Evolutionary conservation across 2,329 filamentous ascomycete genomes (phyloP), one percentile per base, ranked within the genome.

Genomic region (Metarhizium humberi): DNA sequence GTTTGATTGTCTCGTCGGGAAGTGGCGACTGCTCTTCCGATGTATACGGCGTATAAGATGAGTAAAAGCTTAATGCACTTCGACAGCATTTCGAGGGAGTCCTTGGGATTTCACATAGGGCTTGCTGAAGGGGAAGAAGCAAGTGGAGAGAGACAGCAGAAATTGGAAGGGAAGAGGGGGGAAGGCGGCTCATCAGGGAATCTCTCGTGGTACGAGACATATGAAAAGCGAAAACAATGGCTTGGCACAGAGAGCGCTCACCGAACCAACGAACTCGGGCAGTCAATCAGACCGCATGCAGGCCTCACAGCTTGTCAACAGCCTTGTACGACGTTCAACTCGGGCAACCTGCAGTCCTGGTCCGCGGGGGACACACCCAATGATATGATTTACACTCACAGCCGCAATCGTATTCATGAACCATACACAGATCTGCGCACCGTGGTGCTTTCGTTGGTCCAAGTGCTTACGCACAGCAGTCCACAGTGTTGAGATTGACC

Each of bases 1-100:
- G 64, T 62, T 29, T 53, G 55, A 30, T 40, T 48, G 32, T 54
- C 50, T 36, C 42, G 29, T 8, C 50, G 50, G 16, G 52, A 50
- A 25, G 14, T 18, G 16, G 45, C 55, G 40, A 48, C 14, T 4
- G 6, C 25, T 48, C 10, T 6, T 30, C 45, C 25, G 25, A 16
- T 7, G 10, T 48, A 10, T 30, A 30, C 25, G 25, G 18, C 20
- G 10, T 48, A 10, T 30, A 30, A 29, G 7, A 48, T 1, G 1
- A 29, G 20, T 29, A 10, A n/a, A 11, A 30, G 3, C 14, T 25
- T 4, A 30, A 48, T 6, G 10, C 6, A 4, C 25, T 30, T 48
- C 45, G 20, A 30, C 45, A 14, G 25, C 45, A 48, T 48, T 11
- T 48, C 14, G 45, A 48, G 7, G 2, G 5, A 5, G 20, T 48